Conservation (phyloP, 495 filamentous ascomycete species). For the Lasiosphaeria ovina region DNA sequence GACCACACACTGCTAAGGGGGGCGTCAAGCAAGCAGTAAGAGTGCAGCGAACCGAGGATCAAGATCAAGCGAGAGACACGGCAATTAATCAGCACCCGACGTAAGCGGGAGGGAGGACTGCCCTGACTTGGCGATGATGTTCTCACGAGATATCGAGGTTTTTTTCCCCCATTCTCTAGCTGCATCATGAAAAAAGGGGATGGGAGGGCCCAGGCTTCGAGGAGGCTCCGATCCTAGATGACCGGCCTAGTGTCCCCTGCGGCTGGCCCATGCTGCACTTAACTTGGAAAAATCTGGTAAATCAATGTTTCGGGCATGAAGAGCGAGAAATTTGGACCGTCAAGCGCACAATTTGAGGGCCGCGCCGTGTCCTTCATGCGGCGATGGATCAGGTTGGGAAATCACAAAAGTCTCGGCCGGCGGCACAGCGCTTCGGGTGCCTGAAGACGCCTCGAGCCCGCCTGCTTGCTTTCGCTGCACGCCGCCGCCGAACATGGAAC, state of each 20-base stretch:
- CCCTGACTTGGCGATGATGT: neutral
- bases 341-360: neutral
- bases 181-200: neutral
- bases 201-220: neutral
- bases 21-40: neutral
- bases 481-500: neutral
- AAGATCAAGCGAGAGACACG: neutral
- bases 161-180: neutral
- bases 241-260: too few species aligned
- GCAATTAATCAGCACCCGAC: constrained; percentile 2
- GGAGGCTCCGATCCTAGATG: too few species aligned
- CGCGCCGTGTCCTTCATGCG: constrained; percentile 7
- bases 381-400: neutral
- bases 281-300: neutral
- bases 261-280: too few species aligned
- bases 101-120: neutral
- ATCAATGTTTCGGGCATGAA: neutral
- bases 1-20: neutral
- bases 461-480: neutral
- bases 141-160: neutral
- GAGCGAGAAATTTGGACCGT: neutral
- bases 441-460: neutral
- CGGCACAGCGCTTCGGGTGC: constrained; percentile 2
- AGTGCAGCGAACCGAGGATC: neutral
- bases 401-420: neutral